phyloP scores from a whole-genome alignment of 1,139 yeast genomes.

The Geotrichum restrictum region DNA sequence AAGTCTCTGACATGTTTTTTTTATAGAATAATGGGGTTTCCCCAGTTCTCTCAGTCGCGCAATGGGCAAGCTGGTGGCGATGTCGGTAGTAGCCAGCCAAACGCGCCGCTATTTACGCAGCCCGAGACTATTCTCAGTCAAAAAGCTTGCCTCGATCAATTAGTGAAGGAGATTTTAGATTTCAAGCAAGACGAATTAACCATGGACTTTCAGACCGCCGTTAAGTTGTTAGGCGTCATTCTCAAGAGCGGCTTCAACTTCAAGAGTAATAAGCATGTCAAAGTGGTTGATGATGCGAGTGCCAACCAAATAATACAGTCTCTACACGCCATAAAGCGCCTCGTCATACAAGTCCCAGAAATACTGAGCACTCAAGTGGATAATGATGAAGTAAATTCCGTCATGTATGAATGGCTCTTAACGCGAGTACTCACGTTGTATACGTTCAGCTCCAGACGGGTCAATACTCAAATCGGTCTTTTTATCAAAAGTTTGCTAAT shows the following conservation, averaged over 20 bases:
- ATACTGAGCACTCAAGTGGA: constrained; percentile 3
- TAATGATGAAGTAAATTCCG: not conserved
- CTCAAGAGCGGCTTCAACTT: constrained; percentile 5
- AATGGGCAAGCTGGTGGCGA: constrained; percentile 13
- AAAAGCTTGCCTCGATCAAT: constrained; percentile 8
- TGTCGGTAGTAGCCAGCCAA: constrained; percentile 5
- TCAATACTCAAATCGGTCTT: constrained; percentile 17
- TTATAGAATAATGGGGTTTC: not conserved
- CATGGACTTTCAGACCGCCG: constrained; percentile 10
- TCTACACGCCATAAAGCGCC: constrained; percentile 11
- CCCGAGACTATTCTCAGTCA: constrained; percentile 14
- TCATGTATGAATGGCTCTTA: constrained; percentile 9
- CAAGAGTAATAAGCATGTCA: not conserved
- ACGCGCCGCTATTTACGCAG: constrained; percentile 15
- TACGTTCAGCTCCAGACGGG: constrained; percentile 5
- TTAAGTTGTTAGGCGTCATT: constrained; percentile 13
- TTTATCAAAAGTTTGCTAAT: constrained; percentile 14
- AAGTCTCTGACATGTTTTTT: not conserved
- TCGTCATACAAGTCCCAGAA: constrained; percentile 4
- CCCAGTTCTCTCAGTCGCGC: constrained; percentile 10
- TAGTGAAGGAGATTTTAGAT: constrained; percentile 11
- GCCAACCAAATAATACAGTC: constrained; percentile 11
- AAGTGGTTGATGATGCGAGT: not conserved
- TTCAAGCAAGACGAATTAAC: constrained; percentile 9
- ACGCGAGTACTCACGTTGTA: constrained; percentile 3